These are phyloP conservation scores for Gastrolobium bilobum DNA, from an alignment of 306 rosid genomes.

Conservation along the genomic window DNA sequence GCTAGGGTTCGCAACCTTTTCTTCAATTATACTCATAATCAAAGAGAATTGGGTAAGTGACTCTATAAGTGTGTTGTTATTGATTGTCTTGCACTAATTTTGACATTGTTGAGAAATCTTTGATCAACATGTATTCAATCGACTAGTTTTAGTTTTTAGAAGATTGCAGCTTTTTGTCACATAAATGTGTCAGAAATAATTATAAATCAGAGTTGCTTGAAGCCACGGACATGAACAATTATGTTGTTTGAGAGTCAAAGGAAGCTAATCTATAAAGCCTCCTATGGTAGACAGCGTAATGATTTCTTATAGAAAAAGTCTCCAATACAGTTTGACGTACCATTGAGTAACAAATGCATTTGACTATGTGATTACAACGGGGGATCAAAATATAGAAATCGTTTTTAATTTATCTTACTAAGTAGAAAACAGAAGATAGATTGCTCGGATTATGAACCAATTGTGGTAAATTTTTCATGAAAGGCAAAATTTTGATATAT, in stretches of 20 bases:
- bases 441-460: too few relatives aligned
- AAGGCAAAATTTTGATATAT: too few relatives aligned
- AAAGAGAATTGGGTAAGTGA: constrained; percentile 8
- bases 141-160: neutral
- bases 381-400: neutral
- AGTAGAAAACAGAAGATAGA: too few relatives aligned
- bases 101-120: neutral
- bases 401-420: too few relatives aligned
- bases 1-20: neutral
- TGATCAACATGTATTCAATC: neutral
- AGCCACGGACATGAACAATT: constrained; percentile 41
- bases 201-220: constrained; percentile 37
- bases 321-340: constrained; percentile 23
- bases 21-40: neutral
- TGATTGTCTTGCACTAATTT: neutral
- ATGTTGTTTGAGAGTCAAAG: constrained; percentile 46
- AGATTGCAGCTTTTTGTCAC: constrained; percentile 3
- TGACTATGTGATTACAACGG: neutral
- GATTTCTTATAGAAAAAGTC: constrained; percentile 13
- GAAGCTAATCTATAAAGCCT: constrained; percentile 20
- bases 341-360: neutral
- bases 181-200: constrained; percentile 24
- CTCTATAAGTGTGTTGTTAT: neutral
- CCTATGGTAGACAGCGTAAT: constrained; percentile 1
- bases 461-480: too few relatives aligned